Evolutionary conservation across 2,329 filamentous ascomycete species (phyloP), one percentile per base, ranked within the genome.

Genomic region (Trichoderma guizhouense): DNA sequence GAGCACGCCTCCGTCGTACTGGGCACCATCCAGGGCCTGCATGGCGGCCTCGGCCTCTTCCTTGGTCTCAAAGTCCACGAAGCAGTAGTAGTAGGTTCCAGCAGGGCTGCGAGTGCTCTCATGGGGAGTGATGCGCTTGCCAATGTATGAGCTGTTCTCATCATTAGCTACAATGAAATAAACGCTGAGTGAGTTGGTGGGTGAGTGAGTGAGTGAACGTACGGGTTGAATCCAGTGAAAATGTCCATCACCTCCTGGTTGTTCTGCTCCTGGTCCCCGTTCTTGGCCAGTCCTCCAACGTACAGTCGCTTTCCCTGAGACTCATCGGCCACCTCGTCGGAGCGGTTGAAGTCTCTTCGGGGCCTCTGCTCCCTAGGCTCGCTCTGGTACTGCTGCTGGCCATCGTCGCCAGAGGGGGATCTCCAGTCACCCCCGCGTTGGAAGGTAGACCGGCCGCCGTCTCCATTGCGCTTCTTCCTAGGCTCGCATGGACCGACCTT

Each of bases 401-500:
- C 71, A 6, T 55, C 74, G 1, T 68, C 72, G 30, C 71, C 77
- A 66, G 72, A 61, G 66, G 73, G 30, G 30, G 75, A 72, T 14
- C 77, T 79, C 84, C 84, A 86, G 72, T 85, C 79, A 5, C 83
- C 84, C 84, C 84, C 85, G 47, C 84, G 80, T 72, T 82, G 79
- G 72, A 82, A 82, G 18, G 76, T 74, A 2, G 77, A 74, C 18
- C 73, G 75, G 57, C 66, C 57, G 57, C 66, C 57, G 28, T 79
- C 74, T 67, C 66, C 65, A 24, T 55, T 74, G 24, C 73, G 76
- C 39, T 78, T 71, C 71, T 77, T 77, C 79, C 88, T 90, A n/a
- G 87, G 86, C 72, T 90, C 84, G 74, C 90, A 90, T 1, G 89
- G 89, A 47, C 90, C 89, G 74, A 92, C 87, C 79, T 89, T 91